phyloP scores from a whole-genome alignment of 2,329 filamentous ascomycete species.

The Xylariaceae sp. region DNA sequence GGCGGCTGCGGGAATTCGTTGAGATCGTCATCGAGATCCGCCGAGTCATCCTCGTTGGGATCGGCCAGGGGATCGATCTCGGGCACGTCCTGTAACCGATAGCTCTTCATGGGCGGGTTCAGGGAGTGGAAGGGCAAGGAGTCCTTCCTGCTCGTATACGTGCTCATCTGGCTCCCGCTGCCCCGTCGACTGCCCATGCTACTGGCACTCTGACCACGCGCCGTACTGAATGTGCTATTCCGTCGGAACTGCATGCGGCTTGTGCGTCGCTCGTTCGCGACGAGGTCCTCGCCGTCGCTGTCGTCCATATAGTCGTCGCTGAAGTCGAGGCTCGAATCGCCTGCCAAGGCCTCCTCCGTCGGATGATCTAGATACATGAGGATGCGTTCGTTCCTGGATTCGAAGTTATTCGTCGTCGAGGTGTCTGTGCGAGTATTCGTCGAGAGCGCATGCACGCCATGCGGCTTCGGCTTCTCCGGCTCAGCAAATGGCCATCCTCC shows the following conservation, averaged over 20 bases:
- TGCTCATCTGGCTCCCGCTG: constrained; percentile 11
- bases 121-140: constrained; percentile 21
- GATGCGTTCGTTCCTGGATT: constrained; percentile 30
- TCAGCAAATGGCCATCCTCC: constrained; percentile 7
- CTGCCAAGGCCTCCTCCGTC: constrained; percentile 23
- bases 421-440: constrained; percentile 10
- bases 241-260: constrained; percentile 21
- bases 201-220: not conserved
- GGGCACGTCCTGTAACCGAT: constrained; percentile 18
- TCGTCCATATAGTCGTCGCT: constrained; percentile 27
- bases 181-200: constrained; percentile 6
- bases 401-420: constrained; percentile 15
- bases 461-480: not conserved
- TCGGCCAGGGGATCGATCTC: constrained; percentile 13
- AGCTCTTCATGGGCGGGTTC: constrained; percentile 3
- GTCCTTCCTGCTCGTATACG: constrained; percentile 13
- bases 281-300: constrained; percentile 22
- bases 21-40: constrained; percentile 9
- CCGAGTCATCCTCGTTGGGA: not conserved
- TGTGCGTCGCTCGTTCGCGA: constrained; percentile 20
- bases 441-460: constrained; percentile 8
- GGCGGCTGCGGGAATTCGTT: constrained; percentile 15
- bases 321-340: constrained; percentile 32
- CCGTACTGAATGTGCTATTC: constrained; percentile 6
- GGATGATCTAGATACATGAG: constrained; percentile 33